phyloP scores from a whole-genome alignment of 2,329 filamentous ascomycete genomes.

The Epicoccum sorghinum region DNA sequence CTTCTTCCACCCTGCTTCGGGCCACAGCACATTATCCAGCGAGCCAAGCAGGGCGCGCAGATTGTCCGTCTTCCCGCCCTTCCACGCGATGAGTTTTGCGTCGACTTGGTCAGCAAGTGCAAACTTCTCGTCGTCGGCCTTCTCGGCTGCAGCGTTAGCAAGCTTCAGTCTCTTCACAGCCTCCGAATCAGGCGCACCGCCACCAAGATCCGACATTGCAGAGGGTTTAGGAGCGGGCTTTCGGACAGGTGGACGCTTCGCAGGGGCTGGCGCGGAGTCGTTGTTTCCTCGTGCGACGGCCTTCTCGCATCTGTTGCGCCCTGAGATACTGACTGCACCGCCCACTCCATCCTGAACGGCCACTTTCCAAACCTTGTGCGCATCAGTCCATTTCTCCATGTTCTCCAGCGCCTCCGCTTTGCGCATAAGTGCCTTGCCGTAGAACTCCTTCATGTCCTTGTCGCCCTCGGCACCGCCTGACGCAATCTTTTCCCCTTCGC shows the following conservation, averaged over 20 bases:
- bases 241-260: slow-evolving; percentile 36
- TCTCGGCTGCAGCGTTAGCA: slow-evolving; percentile 84
- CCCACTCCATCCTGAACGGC: slow-evolving; percentile 86
- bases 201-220: slow-evolving; percentile 50
- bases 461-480: slow-evolving; percentile 63
- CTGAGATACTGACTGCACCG: slow-evolving; percentile 82
- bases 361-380: slow-evolving; percentile 76
- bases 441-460: slow-evolving; percentile 92
- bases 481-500: slow-evolving; percentile 79
- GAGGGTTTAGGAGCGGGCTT: slow-evolving; percentile 45
- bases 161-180: slow-evolving; percentile 82
- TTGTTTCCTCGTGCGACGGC: slow-evolving; percentile 61
- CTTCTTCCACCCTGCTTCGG: slow-evolving; percentile 93
- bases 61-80: slow-evolving; percentile 91
- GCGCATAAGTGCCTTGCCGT: slow-evolving; percentile 88
- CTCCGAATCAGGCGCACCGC: slow-evolving; percentile 63
- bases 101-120: slow-evolving; percentile 86
- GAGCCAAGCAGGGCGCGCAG: slow-evolving; percentile 85
- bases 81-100: slow-evolving; percentile 78
- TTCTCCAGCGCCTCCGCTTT: slow-evolving; percentile 96
- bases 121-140: slow-evolving; percentile 90
- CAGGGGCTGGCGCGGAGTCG: slow-evolving; percentile 21
- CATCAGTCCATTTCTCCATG: slow-evolving; percentile 92
- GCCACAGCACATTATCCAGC: slow-evolving; percentile 88
- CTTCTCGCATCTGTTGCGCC: slow-evolving; percentile 86